Evolutionary conservation across 2,329 filamentous ascomycete species (phyloP).

Genomic region (Escovopsis sp.): DNA sequence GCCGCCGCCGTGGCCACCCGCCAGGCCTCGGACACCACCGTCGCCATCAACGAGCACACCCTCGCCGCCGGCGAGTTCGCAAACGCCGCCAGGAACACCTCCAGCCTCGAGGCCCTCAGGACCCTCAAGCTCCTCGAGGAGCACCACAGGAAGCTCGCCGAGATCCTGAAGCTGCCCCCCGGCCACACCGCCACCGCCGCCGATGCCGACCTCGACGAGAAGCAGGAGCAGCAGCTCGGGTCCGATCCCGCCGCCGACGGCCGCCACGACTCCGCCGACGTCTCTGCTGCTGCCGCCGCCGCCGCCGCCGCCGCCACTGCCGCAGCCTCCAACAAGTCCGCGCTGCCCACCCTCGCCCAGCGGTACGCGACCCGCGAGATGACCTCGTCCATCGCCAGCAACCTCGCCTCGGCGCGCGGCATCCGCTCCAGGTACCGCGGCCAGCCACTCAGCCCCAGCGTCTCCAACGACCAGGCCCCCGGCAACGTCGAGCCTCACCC

Average conservation of each 20-base stretch:
- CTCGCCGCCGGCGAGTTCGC: slow-evolving; percentile 81
- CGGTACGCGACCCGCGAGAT: slow-evolving; percentile 50
- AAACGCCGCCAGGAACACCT: slow-evolving; percentile 60
- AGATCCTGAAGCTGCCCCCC: slow-evolving; percentile 60
- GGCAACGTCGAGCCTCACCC: slow-evolving; percentile 50
- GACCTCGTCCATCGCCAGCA: slow-evolving; percentile 75
- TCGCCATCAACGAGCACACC: slow-evolving; percentile 78
- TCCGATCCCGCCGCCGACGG: background rate
- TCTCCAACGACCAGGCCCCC: slow-evolving; percentile 60
- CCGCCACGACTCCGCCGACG: background rate
- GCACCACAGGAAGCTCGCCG: slow-evolving; percentile 73
- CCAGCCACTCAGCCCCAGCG: slow-evolving; percentile 54
- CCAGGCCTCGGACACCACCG: slow-evolving; percentile 59
- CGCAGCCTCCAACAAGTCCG: slow-evolving; percentile 12
- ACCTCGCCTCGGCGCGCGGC: slow-evolving; percentile 71
- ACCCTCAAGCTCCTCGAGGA: slow-evolving; percentile 75
- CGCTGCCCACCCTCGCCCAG: slow-evolving; percentile 20
- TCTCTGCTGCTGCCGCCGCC: background rate
- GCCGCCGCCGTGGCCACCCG: slow-evolving; percentile 69
- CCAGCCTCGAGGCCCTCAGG: slow-evolving; percentile 57
- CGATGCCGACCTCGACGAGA: slow-evolving; percentile 15
- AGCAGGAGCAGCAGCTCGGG: slow-evolving; percentile 4
- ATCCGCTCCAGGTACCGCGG: slow-evolving; percentile 53
- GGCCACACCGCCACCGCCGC: slow-evolving; percentile 17
- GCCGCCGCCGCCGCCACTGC: slow-evolving; percentile 5